Base-by-base conservation (phyloP, 2,329 filamentous ascomycete genomes). In the Thelonectria blattea region DNA sequence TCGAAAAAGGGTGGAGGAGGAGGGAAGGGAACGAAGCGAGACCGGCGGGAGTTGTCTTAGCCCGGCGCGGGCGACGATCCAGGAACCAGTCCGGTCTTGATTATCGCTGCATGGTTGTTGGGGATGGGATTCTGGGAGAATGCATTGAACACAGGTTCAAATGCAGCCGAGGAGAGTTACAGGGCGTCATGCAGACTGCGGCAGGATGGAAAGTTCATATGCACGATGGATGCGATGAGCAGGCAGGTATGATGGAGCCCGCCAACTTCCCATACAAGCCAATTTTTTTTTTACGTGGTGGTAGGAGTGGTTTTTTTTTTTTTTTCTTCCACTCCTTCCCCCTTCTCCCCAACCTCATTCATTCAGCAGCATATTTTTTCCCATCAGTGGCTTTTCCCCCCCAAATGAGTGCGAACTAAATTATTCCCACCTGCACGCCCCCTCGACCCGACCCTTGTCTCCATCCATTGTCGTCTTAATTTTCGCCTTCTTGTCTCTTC, bases 161-260 rank as follows among this genome's bases (percentile, higher is more conserved):
- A 37, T 14, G 34, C 34, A 7, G 22, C 22, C 4, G 34, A 15
- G 34, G 3, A 37, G 6, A 14, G 34, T 37, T 37, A 37, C 34
- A 37, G 34, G 34, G 34, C 34, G 15, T 37, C 34, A 37, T 37
- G 57, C 52, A 51, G 27, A 2, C 8, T 8, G 27, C 27, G 27
- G 27, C 27, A 30, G 27, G 27, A 24, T 24, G 22, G 3, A 24
- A 24, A 24, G 22, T 24, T 24, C 22, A 24, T 45, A 65, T 62
- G 56, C 51, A 60, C 62, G 52, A 59, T 62, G 65, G 63, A 63
- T 67, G 64, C 56, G 65, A 32, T 57, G 39, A 37, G 34, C 34
- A 5, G 32, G 22, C 22, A 24, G 22, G 22, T 6, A 24, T 24
- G 27, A 30, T 30, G 27, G 27, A 30, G 27, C 27, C 27, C 8